Conservation (phyloP, 108 stramenopile genomes). For the Pseudonitzschia delicatissima region DNA sequence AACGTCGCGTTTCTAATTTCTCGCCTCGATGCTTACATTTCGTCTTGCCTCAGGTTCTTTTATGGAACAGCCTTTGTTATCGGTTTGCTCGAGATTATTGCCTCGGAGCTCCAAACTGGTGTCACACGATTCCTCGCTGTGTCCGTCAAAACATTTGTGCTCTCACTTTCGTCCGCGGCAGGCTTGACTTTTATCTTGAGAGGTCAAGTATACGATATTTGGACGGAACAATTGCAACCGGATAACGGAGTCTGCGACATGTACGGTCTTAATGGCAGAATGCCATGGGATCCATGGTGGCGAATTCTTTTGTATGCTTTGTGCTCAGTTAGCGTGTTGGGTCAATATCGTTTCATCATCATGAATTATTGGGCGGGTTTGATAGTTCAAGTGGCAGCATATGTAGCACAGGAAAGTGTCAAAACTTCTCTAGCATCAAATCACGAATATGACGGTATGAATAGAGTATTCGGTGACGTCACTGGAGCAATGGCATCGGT, state of each 20-base stretch:
- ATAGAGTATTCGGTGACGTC: conserved; percentile 34
- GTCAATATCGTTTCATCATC: conserved; percentile 54
- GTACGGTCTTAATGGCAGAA: conserved; percentile 15
- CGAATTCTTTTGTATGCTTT: conserved; percentile 40
- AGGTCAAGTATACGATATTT: conserved; percentile 10
- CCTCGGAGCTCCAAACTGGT: conserved; percentile 48
- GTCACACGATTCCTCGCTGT: conserved; percentile 53
- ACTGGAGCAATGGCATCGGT: conserved; percentile 36
- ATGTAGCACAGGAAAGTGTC: conserved; percentile 44
- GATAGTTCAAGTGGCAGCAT: conserved; percentile 44
- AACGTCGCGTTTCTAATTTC: not conserved
- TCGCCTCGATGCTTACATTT: not conserved
- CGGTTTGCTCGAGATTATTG: conserved; percentile 53
- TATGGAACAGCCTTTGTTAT: conserved; percentile 31
- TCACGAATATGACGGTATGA: conserved; percentile 31
- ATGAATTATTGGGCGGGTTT: conserved; percentile 43
- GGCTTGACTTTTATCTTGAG: conserved; percentile 28
- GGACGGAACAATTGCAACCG: conserved; percentile 10
- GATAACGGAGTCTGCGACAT: conserved; percentile 16
- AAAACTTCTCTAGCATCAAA: not conserved
- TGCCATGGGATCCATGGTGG: conserved; percentile 34
- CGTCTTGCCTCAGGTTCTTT: not conserved
- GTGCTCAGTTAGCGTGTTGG: conserved; percentile 34
- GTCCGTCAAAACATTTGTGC: conserved; percentile 50
- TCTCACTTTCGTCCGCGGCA: conserved; percentile 32